A percentile compares a stretch with the other conserved stretches of the same genome.
These are phyloP conservation scores for Syzygium jambos DNA, from an alignment of 345 rosid genomes.

Conservation along the genomic window DNA sequence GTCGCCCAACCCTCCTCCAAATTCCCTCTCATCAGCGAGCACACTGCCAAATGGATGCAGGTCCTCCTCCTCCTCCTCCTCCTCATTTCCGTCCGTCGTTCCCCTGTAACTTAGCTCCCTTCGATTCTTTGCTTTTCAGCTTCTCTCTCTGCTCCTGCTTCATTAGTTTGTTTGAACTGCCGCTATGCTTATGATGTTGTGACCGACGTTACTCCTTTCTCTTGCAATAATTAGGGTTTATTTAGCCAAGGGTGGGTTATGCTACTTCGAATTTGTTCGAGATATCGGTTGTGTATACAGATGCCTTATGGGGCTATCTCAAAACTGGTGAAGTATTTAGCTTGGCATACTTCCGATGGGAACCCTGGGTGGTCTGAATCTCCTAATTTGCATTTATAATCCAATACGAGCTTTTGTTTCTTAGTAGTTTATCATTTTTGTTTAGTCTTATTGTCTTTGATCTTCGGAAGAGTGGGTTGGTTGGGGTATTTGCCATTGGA, in stretches of 20 bases:
- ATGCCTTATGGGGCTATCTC: neutral
- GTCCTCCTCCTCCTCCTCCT: constrained; percentile 11
- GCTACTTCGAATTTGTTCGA: neutral
- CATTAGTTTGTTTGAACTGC: neutral
- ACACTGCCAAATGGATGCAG: constrained; percentile 98
- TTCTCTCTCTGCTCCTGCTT: neutral
- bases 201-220: neutral
- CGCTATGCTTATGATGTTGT: neutral
- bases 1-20: constrained; percentile 1
- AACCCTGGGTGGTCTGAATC: neutral
- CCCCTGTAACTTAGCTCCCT: neutral
- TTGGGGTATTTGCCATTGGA: neutral
- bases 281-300: neutral
- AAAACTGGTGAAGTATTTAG: neutral
- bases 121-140: neutral
- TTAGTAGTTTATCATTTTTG: neutral
- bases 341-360: neutral
- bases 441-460: neutral
- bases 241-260: neutral
- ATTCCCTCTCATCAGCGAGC: constrained; percentile 37
- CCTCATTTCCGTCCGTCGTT: neutral
- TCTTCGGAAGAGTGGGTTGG: neutral
- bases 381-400: neutral
- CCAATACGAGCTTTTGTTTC: neutral
- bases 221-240: neutral